Evolutionary conservation across 1,139 yeast genomes (phyloP), one percentile per base, ranked within the genome.

Genomic region (Yamadazyma triangularis): DNA sequence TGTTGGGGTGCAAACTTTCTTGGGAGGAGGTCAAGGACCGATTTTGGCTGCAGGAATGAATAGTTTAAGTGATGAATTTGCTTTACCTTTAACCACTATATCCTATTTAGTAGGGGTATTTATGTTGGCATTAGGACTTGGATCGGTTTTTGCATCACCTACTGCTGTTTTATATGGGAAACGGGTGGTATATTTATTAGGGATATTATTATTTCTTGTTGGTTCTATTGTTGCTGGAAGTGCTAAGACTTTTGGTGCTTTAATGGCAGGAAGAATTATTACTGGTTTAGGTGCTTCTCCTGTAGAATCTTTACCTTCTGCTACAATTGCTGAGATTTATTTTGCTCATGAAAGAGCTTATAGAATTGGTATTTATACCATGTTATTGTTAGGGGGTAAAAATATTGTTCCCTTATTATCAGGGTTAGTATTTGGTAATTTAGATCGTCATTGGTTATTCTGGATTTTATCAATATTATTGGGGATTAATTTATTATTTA

Each of bases 331-430:
- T 4, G 84, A 77, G 44, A 73, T 77, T 29, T 77, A 71, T 47
- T 77, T 76, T 47, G 73, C 77, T 25, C 83, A 77, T 45, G 83
- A 77, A 47, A 64, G 84, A 39, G 84, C 84, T 6, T 77, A 77
- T 47, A 62, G 84, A 38, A 57, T 76, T 6, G 84, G 84, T 2
- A 60, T 77, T 27, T 77, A 77, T 50, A 77, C 84, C 12, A 62
- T 77, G 58, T 59, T 77, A 32, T 54, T 77, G 44, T 58, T 77
- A 20, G 84, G 84, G 8, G 84, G 84, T 16, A 77, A 77, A 41
- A 77, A 76, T 45, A 53, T 77, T 28, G 63, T 77, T 12, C 84
- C 84, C 7, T 53, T 77, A 44, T 64, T 74, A 12, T 64, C 80
- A 4, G 77, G 74, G 4, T 64, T 77, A 36, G 65, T 77, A 9